Evolutionary conservation across 495 filamentous ascomycete species (phyloP), one percentile per base, ranked within the genome.

Genomic region (Penicillium mononematosum): DNA sequence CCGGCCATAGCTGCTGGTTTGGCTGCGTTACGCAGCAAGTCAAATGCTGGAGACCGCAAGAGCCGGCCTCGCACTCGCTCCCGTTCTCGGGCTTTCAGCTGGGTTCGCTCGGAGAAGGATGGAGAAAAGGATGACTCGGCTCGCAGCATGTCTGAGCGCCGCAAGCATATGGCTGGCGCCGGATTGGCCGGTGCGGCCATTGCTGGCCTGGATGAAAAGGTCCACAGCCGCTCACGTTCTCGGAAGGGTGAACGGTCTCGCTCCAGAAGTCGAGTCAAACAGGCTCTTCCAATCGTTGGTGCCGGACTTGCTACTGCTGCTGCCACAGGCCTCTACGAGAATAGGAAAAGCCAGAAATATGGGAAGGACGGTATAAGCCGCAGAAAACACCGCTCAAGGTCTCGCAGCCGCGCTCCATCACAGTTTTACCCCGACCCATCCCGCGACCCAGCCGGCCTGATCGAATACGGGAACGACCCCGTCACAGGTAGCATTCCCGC

Each of bases 1-100:
- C 90, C 89, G 17, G 87, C 91, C 39, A 81, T 92, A 34, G 92
- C 89, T 46, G 86, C 90, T 25, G 92, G 88, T 22, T 85, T 88
- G 25, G 91, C 91, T 58, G 85, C 85, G 57, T 81, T 84, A 39
- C 84, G 83, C 61, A 84, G 82, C 58, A 83, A 83, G 65, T 86
- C 86, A 55, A 78, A 82, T 7, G 78, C 86, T 17, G 82, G 84
- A 53, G 83, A 88, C 59, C 76, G 79, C 44, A 85, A 88, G 58
- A 89, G 91, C 48, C 85, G 92, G 29, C 85, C 85, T 11, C 79
- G 88, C 27, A 77, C 76, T 50, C 82, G 84, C 42, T 62, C 66
- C 14, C 58, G 61, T 17, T 68, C 65, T 36, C 60, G 59, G 45
- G 72, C 77, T 58, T 81, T 81, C 71, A 82, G 63, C 68, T 74